Evolutionary conservation across 495 filamentous ascomycete genomes (phyloP), one percentile per base, ranked within the genome.

Genomic region (Entonaema liquescens): DNA sequence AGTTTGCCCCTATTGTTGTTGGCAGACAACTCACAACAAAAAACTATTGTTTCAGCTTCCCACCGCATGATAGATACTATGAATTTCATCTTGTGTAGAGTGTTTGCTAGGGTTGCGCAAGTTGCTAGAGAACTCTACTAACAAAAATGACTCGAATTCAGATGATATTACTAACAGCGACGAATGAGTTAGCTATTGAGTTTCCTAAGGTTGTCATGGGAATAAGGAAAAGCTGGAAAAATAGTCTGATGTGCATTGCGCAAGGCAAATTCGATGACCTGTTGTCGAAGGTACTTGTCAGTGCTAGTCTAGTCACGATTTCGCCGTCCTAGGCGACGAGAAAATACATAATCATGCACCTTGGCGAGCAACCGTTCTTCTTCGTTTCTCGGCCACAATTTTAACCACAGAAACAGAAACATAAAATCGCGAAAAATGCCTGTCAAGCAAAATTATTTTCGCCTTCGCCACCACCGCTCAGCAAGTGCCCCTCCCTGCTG

Each of bases 71-170:
- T 26, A 21, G 17, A 9, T 33, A 33, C 31, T 7, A 26, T 50
- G 9, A 3, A 12, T 28, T 26, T 25, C 50, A 23, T 57, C 49
- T 2, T 29, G 47, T 38, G 15, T 49, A 52, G 5, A 7, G 17
- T 62, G 65, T 50, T 68, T 68, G 65, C 50, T 52, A 29, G 42
- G 25, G 28, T 31, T 55, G 49, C 6, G 13, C 13, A 15, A 47
- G 57, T n/a, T 36, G 28, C 11, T 23, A 40, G 6, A 26, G 25
- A 19, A 67, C 3, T 9, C 47, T 35, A 49, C 28, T 42, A 0
- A 13, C 15, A 17, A 40, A 17, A 2, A 67, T 47, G 35, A 67
- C 11, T 35, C 17, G 47, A 55, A 36, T 19, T 55, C 25, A 26
- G 33, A 60, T 35, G 25, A 35, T 23, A 9, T 29, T 29, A 12